Evolutionary conservation across 176 grass and related monocot species (phyloP).

Genomic region (Saccharum officinarum): DNA sequence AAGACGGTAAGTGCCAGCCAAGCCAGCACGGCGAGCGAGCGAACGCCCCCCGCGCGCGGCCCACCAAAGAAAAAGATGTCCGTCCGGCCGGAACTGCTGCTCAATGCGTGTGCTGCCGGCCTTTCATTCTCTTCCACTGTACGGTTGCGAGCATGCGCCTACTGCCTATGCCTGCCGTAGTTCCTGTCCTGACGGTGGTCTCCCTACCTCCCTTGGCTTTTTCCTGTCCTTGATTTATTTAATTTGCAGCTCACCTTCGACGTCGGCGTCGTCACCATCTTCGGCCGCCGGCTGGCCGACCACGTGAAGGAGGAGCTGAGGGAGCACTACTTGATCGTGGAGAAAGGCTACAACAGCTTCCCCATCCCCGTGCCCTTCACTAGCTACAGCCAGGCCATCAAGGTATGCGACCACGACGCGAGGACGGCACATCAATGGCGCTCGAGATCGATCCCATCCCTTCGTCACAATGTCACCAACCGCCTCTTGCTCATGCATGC

Average conservation of each 20-base stretch:
- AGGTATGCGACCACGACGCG: slow-evolving; percentile 14
- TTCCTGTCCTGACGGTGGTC: neutral
- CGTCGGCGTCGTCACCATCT: slow-evolving; percentile 48
- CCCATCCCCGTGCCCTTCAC: slow-evolving; percentile 45
- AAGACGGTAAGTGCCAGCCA: slow-evolving; percentile 44
- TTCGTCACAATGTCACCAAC: neutral
- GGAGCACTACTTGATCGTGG: slow-evolving; percentile 47
- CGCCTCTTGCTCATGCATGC: too few species aligned
- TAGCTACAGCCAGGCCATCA: slow-evolving; percentile 52
- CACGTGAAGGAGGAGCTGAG: slow-evolving; percentile 38
- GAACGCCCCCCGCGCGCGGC: too few species aligned
- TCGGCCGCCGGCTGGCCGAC: slow-evolving; percentile 39
- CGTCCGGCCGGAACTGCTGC: neutral
- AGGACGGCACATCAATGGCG: neutral
- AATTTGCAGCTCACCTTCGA: slow-evolving; percentile 56
- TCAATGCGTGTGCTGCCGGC: neutral
- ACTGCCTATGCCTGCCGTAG: neutral
- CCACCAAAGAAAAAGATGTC: too few species aligned
- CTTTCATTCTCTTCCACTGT: neutral
- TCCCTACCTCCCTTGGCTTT: neutral
- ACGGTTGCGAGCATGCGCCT: neutral
- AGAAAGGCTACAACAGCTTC: slow-evolving; percentile 71
- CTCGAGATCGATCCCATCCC: neutral
- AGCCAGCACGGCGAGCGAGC: too few species aligned
- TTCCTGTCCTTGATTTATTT: neutral